Evolutionary conservation across 2,329 filamentous ascomycete genomes (phyloP), one percentile per base, ranked within the genome.

Genomic region (Biscogniauxia marginata): DNA sequence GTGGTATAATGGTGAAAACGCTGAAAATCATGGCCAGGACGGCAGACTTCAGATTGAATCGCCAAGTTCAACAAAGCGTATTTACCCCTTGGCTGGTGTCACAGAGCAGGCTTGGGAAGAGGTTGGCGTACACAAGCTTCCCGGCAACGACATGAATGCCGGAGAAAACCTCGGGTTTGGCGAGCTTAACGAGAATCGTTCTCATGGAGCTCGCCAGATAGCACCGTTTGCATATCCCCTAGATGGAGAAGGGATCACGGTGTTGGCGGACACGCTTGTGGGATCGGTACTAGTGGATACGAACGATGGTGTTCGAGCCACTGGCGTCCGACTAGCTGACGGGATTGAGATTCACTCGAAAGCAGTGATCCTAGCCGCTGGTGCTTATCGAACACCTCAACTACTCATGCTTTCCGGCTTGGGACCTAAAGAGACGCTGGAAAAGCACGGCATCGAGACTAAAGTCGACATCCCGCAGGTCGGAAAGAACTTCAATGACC

Each of bases 51-150:
- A 62, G 7, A 66, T 70, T 45, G 57, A 66, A 34, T 65, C 67
- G 3, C 59, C 66, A 3, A 60, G 49, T n/a, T 65, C 61, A 25
- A 64, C 64, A 19, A 59, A 57, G 43, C 69, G 75, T 1, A 65
- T 63, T 6, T 77, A 72, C 50, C 73, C 73, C 0, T 60, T 77
- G 1, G 58, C 67, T 4, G 61, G 69, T 1, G 57, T 60, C 0
- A 49, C 71, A 2, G 58, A 64, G 21, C 46, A 63, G 3, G 65
- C 72, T 4, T 77, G 71, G 71, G 54, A 59, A 13, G 64, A 67
- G 4, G n/a, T 68, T 7, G 74, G 74, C 5, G 60, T 74, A 3
- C 24, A 54, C 6, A 50, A 16, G 5, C 53, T 65, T 22, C 64
- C 56, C 1, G 54, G 46, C 2, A 24, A 20, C 8, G 64, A 67